Evolutionary conservation across 1,284 basidiomycete genomes (phyloP).

Genomic region (Trichosporon inkin): DNA sequence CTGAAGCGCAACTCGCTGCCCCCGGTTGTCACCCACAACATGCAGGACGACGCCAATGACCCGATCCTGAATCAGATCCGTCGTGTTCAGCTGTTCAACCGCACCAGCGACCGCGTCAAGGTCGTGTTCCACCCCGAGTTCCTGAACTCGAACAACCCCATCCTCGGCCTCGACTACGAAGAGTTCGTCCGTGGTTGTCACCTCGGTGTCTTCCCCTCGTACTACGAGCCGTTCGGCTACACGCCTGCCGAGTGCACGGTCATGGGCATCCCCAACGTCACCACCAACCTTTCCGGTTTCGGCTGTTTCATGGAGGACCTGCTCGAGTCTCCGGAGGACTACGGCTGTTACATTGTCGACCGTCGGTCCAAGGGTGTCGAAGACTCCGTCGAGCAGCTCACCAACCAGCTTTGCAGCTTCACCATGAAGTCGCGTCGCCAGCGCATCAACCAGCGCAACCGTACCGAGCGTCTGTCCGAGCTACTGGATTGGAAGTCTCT

Average conservation of each 20-base stretch:
- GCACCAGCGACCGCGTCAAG: constrained; percentile 78
- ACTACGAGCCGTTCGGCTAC: constrained; percentile 57
- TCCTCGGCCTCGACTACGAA: constrained; percentile 94
- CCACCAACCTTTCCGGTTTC: constrained; percentile 95
- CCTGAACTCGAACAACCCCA: constrained; percentile 94
- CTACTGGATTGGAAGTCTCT: constrained; percentile 97
- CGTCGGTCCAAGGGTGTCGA: constrained; percentile 84
- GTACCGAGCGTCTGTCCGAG: constrained; percentile 87
- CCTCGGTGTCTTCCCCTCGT: constrained; percentile 95
- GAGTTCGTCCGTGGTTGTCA: constrained; percentile 98
- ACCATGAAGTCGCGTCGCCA: constrained; percentile 86
- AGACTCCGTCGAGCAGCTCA: constrained; percentile 72
- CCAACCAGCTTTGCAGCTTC: constrained; percentile 71
- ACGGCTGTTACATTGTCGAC: constrained; percentile 92
- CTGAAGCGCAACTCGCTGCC: constrained; percentile 90
- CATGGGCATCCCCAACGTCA: constrained; percentile 96
- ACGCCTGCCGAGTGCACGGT: constrained; percentile 61
- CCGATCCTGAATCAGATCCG: constrained; percentile 94
- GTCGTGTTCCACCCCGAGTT: constrained; percentile 99
- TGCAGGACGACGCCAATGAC: constrained; percentile 86
- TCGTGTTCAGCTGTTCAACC: constrained; percentile 87
- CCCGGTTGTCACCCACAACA: constrained; percentile 94
- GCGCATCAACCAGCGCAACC: constrained; percentile 96
- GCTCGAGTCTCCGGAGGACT: constrained; percentile 75
- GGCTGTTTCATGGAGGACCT: constrained; percentile 99